A percentile compares a stretch with the other conserved stretches of the same genome.
Evolutionary conservation across 768 basidiomycete species (phyloP).

Genomic region (Pleurotus sapidus): DNA sequence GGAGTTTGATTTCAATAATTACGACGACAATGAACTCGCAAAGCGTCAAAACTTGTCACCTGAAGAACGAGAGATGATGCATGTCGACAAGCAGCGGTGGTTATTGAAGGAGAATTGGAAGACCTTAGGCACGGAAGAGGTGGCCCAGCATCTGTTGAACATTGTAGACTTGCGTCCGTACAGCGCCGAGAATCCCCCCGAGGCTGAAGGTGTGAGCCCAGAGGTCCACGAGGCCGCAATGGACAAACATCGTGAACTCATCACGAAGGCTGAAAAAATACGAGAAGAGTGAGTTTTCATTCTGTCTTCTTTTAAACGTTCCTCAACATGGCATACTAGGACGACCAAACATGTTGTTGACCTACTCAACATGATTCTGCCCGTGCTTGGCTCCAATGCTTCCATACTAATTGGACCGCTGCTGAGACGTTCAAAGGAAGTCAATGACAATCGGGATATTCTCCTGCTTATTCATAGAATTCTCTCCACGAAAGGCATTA

Average conservation of each 20-base stretch:
- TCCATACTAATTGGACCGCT: not conserved
- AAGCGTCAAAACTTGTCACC: not conserved
- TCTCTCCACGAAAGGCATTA: not conserved
- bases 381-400: not conserved
- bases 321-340: not conserved
- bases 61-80: conserved; percentile 7
- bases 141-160: not conserved
- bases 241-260: not conserved
- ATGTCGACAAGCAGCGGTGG: not conserved
- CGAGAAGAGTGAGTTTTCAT: not conserved
- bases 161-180: not conserved
- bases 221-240: not conserved
- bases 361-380: not conserved
- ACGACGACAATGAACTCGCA: conserved; percentile 2
- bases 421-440: not conserved
- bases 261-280: not conserved
- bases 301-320: not conserved
- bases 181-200: not conserved
- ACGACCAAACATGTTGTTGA: not conserved
- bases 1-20: not conserved
- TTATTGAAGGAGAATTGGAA: not conserved
- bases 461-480: not conserved
- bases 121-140: not conserved
- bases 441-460: not conserved
- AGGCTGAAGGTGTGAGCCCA: not conserved